Evolutionary conservation across 1,284 basidiomycete species (phyloP).

Genomic region (Ustilago lituana): DNA sequence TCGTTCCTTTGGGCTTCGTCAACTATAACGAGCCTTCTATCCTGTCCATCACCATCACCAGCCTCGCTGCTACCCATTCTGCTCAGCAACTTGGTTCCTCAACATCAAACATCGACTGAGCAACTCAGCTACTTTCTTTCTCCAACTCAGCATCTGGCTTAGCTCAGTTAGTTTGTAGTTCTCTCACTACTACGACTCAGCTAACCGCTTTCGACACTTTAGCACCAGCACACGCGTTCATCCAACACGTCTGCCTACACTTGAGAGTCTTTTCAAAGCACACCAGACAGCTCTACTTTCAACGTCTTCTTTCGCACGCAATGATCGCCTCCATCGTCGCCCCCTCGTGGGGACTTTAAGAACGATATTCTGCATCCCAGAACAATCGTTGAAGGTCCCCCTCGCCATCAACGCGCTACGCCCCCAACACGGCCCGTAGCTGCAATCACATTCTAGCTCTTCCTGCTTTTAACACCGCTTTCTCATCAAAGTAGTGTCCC

Average conservation of each 20-base stretch:
- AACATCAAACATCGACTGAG: background rate
- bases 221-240: background rate
- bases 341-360: constrained; percentile 44
- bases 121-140: constrained; percentile 18
- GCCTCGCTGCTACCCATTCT: constrained; percentile 4
- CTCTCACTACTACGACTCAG: constrained; percentile 9
- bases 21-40: background rate
- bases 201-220: constrained; percentile 11
- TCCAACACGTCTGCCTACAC: background rate
- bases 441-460: constrained; percentile 2
- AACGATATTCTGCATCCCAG: constrained; percentile 22
- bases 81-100: no score
- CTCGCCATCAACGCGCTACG: constrained; percentile 2
- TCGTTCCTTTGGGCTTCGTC: background rate
- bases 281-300: background rate
- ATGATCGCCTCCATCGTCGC: constrained; percentile 30
- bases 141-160: background rate
- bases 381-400: constrained; percentile 34
- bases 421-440: constrained; percentile 4
- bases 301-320: background rate
- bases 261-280: constrained; percentile 1
- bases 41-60: constrained; percentile 6
- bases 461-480: background rate
- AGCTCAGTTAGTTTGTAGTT: background rate
- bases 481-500: constrained; percentile 5